These are phyloP conservation scores for Fusarium miscanthi DNA, from an alignment of 2,329 filamentous ascomycete species.

Conservation along the genomic window DNA sequence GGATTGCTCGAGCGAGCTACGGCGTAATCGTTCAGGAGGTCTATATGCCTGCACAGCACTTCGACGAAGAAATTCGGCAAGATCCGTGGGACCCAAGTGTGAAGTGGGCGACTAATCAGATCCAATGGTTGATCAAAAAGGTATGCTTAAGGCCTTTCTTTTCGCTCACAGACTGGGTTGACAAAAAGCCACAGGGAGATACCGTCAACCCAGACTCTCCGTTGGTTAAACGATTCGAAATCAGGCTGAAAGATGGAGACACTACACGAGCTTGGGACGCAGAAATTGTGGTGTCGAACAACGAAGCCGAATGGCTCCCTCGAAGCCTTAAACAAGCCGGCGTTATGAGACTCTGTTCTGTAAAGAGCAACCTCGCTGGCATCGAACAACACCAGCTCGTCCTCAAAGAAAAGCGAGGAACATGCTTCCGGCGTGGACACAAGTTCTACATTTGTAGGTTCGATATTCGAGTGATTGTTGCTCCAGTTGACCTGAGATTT, in stretches of 20 bases:
- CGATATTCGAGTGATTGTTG: conserved; percentile 65
- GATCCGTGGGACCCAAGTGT: conserved; percentile 28
- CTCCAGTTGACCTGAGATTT: conserved; percentile 63
- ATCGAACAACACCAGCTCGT: conserved; percentile 53
- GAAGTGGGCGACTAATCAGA: conserved; percentile 40
- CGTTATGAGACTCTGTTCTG: conserved; percentile 52
- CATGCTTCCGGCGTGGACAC: conserved; percentile 49
- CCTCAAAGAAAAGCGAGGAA: conserved; percentile 50
- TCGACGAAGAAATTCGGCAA: conserved; percentile 31
- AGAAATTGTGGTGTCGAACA: conserved; percentile 54
- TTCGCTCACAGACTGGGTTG: background rate
- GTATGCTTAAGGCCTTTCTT: background rate
- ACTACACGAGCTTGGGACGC: conserved; percentile 52
- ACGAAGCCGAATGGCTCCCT: conserved; percentile 51
- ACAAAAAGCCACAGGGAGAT: conserved; percentile 50
- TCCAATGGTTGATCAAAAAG: conserved; percentile 42
- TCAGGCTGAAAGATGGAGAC: conserved; percentile 49
- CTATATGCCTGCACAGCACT: conserved; percentile 31
- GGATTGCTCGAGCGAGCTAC: conserved; percentile 42
- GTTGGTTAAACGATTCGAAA: conserved; percentile 49
- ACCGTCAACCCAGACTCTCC: conserved; percentile 50
- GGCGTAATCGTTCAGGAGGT: conserved; percentile 35
- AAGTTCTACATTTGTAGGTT: conserved; percentile 56
- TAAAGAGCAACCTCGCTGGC: conserved; percentile 55
- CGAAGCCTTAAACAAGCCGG: conserved; percentile 52